Conservation (phyloP, 768 basidiomycete species). For the Suillus alpinus region DNA sequence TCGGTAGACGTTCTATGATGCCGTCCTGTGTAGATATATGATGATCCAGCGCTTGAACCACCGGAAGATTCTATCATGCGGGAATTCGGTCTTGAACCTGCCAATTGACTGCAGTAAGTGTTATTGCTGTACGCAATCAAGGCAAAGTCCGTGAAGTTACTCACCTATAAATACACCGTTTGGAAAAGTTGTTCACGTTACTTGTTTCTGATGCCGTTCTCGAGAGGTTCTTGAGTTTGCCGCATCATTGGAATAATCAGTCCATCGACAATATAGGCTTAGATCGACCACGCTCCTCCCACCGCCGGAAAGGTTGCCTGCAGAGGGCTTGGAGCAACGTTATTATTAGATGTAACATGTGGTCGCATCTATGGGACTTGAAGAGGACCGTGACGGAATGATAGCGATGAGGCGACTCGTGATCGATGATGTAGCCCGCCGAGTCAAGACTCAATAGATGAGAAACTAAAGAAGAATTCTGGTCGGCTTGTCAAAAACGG, state of each 20-base stretch:
- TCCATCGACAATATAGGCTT: neutral
- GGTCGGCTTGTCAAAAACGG: neutral
- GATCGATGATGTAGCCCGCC: too few relatives aligned
- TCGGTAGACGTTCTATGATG: neutral
- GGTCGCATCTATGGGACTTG: too few relatives aligned
- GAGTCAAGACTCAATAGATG: neutral
- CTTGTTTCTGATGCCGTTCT: neutral
- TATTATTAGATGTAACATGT: too few relatives aligned
- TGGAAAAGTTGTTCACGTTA: neutral
- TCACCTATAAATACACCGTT: neutral
- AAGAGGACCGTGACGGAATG: too few relatives aligned
- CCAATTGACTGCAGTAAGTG: neutral
- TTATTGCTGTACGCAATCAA: neutral
- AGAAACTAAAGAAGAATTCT: neutral
- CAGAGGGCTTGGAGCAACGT: too few relatives aligned
- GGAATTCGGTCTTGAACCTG: too few relatives aligned
- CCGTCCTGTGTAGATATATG: neutral
- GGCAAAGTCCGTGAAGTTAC: neutral
- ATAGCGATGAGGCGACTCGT: too few relatives aligned
- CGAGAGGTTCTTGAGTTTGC: too few relatives aligned
- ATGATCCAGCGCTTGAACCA: neutral
- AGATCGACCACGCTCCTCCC: neutral
- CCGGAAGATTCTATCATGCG: too few relatives aligned
- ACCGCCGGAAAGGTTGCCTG: neutral
- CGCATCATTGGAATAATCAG: neutral